Conservation (phyloP, 306 rosid species). For the Fragaria ananassa region DNA sequence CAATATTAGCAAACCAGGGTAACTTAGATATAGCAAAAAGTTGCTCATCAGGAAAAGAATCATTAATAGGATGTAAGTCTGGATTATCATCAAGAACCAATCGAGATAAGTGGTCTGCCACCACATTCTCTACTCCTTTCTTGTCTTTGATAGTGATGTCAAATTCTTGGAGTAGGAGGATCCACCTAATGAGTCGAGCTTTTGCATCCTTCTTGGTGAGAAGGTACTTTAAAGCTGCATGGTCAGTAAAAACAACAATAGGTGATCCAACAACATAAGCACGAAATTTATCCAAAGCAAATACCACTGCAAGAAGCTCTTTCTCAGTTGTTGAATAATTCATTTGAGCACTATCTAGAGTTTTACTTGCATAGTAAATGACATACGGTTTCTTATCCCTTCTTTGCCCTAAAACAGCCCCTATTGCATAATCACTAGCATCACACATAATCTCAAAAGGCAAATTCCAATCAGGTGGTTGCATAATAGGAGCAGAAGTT, state of each 20-base stretch:
- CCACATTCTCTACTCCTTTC: constrained; percentile 4
- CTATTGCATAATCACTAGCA: not conserved
- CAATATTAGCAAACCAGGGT: not conserved
- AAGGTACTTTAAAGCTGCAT: not conserved
- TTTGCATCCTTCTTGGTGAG: not conserved
- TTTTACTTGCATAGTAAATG: not conserved
- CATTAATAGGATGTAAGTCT: not conserved
- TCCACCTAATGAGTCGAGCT: not conserved
- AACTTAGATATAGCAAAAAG: not conserved
- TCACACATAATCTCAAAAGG: not conserved
- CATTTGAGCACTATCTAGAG: not conserved
- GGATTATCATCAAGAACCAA: not conserved
- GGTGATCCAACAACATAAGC: not conserved
- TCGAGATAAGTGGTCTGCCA: not conserved
- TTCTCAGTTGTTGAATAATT: not conserved
- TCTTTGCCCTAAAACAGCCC: not conserved
- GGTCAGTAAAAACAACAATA: not conserved
- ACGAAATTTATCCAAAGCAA: not conserved
- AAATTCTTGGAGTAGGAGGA: not conserved
- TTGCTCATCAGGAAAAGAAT: not conserved
- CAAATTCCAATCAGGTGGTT: not conserved
- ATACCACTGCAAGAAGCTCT: not conserved
- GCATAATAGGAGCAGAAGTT: not conserved
- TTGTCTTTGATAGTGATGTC: constrained; percentile 3
- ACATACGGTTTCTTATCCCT: not conserved